phyloP scores from a whole-genome alignment of 805 yeast genomes.

The Starmerella sirachaensis region DNA sequence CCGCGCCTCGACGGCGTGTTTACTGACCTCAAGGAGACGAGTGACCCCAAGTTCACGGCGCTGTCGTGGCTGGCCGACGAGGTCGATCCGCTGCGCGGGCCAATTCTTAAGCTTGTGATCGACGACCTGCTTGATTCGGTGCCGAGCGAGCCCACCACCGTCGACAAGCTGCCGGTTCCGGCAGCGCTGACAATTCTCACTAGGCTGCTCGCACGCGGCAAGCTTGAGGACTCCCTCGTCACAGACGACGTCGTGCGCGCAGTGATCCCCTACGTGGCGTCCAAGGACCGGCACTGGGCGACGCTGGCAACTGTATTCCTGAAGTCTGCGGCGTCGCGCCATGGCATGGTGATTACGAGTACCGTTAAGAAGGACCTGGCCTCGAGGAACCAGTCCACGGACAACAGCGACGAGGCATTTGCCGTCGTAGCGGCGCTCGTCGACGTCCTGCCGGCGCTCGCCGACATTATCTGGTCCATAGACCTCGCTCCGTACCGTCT shows the following conservation, averaged over 20 bases:
- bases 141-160: neutral
- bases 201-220: slow-evolving; percentile 8
- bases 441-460: slow-evolving; percentile 22
- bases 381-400: neutral
- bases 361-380: slow-evolving; percentile 3
- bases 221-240: slow-evolving; percentile 3
- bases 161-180: neutral
- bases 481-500: neutral
- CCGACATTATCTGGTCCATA: slow-evolving; percentile 4
- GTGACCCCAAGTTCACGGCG: slow-evolving; percentile 20
- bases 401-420: slow-evolving; percentile 19
- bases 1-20: slow-evolving; percentile 8
- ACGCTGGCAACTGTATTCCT: slow-evolving; percentile 10
- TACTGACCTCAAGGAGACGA: slow-evolving; percentile 8
- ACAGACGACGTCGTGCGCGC: neutral
- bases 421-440: slow-evolving; percentile 23
- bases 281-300: slow-evolving; percentile 8
- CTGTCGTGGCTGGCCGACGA: slow-evolving; percentile 19
- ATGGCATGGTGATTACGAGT: slow-evolving; percentile 2
- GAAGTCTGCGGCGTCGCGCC: slow-evolving; percentile 6
- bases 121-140: no score
- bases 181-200: slow-evolving; percentile 8
- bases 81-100: slow-evolving; percentile 9
- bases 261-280: neutral
- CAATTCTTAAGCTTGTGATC: slow-evolving; percentile 8